Evolutionary conservation across 75 land plant species (phyloP).

Genomic region (Selaginella tamariscina): DNA sequence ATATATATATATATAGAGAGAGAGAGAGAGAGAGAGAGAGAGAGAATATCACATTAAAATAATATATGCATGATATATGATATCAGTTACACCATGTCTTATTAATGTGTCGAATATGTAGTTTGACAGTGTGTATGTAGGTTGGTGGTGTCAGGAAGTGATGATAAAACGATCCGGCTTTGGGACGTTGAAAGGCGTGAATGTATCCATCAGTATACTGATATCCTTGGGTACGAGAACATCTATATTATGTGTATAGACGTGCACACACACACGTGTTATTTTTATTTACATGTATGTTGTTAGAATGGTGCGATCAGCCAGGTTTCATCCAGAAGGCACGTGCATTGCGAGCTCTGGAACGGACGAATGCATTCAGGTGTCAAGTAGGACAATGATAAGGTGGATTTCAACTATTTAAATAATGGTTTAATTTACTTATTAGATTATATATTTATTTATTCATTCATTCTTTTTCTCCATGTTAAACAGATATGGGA

Average conservation of each 20-base stretch:
- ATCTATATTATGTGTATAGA: not conserved
- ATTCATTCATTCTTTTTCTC: not conserved
- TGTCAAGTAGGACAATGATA: not conserved
- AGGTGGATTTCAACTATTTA: constrained; percentile 7
- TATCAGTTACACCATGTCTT: no score
- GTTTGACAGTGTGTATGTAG: constrained; percentile 16
- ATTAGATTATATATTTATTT: not conserved
- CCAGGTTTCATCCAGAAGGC: constrained; percentile 29
- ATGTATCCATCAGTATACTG: constrained; percentile 22
- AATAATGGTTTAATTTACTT: not conserved
- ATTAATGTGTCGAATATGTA: no score
- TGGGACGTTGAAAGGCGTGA: constrained; percentile 31
- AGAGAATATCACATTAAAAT: no score
- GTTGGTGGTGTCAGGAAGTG: constrained; percentile 24
- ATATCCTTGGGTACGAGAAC: constrained; percentile 24
- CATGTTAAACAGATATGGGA: constrained; percentile 26
- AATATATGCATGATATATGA: no score
- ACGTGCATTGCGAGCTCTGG: constrained; percentile 23
- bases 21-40: no score
- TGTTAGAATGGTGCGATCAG: constrained; percentile 26
- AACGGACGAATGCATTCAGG: constrained; percentile 25
- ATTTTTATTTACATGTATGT: not conserved
- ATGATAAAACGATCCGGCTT: constrained; percentile 31
- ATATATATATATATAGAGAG: not conserved
- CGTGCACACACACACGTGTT: no score